Base-by-base conservation (phyloP, 257 asterid genomes). In the Ilex aquifolium region DNA sequence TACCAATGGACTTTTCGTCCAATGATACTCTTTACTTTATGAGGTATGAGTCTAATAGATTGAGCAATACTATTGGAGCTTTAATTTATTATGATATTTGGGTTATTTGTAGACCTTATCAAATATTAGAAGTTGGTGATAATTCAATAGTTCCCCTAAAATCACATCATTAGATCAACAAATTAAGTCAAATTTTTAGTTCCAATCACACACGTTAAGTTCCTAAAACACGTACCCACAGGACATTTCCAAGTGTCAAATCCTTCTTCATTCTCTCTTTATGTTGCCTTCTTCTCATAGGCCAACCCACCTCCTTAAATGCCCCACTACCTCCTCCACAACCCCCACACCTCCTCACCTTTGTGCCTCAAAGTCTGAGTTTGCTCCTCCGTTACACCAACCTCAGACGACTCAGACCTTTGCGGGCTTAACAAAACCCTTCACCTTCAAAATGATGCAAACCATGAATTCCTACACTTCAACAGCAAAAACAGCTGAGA, bases 181-280 rank as follows among this genome's bases (percentile, higher is more conserved):
- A 21, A 21, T 21, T 21, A 21, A 21, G 1, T 21, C 27, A 21
- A 21, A 21, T 21, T 21, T 21, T 21, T 21, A 21, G 1, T 21
- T 21, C 27, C 27, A 56, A 77, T 63, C 85, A 91, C 93, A 85
- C 84, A 80, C 80, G 93, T 83, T 68, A 54, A 81, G 69, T 40
- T 48, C 62, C 86, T 63, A 77, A 75, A 74, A 90, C 95, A 87
- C 95, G 94, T 87, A 83, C 95, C 84, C 93, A 74, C 94, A 72
- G 50, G 56, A 15, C 77, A 39, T 80, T 64, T 83, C 85, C 98
- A 88, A 68, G 95, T 88, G 96, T 88, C 96, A 56, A 6, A 13
- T 60, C 63, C 3, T 29, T 56, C 54, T 36, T 10, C 68, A 69
- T 53, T 61, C 15, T 36, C 31, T 40, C 64, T 72, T 82, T 73